Evolutionary conservation across 1,284 basidiomycete species (phyloP).

Genomic region (Sanghuangporus weigelae): DNA sequence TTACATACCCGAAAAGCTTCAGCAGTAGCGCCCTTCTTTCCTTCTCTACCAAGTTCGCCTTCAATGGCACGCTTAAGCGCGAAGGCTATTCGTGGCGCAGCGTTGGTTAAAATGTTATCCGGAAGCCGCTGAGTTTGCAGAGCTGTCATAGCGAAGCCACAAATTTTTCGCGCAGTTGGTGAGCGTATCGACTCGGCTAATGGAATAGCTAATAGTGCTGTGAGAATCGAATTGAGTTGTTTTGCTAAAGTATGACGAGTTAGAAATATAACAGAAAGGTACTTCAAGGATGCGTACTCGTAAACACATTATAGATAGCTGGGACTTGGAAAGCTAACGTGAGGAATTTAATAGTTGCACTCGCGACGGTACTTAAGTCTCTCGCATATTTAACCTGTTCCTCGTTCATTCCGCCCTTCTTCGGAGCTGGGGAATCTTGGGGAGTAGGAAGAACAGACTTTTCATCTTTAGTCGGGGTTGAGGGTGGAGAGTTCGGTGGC

Average conservation of each 20-base stretch:
- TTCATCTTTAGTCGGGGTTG: conserved; percentile 14
- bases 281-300: conserved; percentile 38
- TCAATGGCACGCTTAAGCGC: conserved; percentile 71
- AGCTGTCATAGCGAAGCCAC: conserved; percentile 66
- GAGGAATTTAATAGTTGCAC: conserved; percentile 62
- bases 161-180: conserved; percentile 78
- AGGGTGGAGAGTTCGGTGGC: conserved; percentile 28
- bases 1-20: conserved; percentile 63
- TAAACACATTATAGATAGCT: conserved; percentile 53
- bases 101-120: conserved; percentile 47
- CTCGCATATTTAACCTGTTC: conserved; percentile 72
- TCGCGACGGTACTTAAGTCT: conserved; percentile 65
- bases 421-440: conserved; percentile 37
- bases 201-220: conserved; percentile 62
- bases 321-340: conserved; percentile 53
- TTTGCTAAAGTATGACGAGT: conserved; percentile 30
- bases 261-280: conserved; percentile 39
- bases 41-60: conserved; percentile 78
- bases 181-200: conserved; percentile 62
- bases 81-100: conserved; percentile 58
- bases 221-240: conserved; percentile 54
- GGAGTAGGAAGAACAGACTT: conserved; percentile 40
- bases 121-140: conserved; percentile 67
- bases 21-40: conserved; percentile 71
- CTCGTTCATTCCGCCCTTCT: conserved; percentile 64